Percentiles rank a stretch among this genome's conserved stretches.
phyloP scores from a whole-genome alignment of 2,329 filamentous ascomycete species.

The Ceratocystis diversiconidia region DNA sequence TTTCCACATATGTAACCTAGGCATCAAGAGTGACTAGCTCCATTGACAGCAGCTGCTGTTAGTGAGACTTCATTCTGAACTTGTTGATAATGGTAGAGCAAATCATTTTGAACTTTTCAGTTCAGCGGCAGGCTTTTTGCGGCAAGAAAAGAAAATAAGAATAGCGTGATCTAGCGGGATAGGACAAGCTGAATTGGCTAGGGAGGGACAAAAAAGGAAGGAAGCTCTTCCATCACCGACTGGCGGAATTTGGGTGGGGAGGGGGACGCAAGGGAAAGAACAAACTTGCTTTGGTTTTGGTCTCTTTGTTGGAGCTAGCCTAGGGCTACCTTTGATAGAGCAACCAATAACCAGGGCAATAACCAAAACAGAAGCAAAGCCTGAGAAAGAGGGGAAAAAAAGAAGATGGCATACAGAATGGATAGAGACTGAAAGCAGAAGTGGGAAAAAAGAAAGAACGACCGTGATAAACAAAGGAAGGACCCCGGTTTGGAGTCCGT shows the following conservation, averaged over 20 bases:
- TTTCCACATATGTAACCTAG: no score
- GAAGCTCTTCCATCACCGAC: not conserved
- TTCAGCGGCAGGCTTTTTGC: no score
- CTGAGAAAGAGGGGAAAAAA: not conserved
- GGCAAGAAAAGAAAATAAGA: no score
- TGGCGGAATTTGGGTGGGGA: not conserved
- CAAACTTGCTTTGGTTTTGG: not conserved
- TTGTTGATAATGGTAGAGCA: no score
- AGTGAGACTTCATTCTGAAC: no score
- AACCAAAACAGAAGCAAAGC: not conserved
- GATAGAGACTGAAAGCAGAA: not conserved
- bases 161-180: no score
- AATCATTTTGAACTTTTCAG: no score
- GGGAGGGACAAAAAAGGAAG: not conserved
- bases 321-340: not conserved
- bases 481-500: not conserved
- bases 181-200: no score
- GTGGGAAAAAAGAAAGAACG: not conserved
- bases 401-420: not conserved
- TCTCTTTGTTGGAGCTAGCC: not conserved
- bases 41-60: not conserved
- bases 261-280: not conserved
- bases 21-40: no score
- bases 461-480: not conserved
- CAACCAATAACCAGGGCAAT: not conserved